phyloP scores from a whole-genome alignment of 768 basidiomycete genomes.

The Boletus subcaerulescens region DNA sequence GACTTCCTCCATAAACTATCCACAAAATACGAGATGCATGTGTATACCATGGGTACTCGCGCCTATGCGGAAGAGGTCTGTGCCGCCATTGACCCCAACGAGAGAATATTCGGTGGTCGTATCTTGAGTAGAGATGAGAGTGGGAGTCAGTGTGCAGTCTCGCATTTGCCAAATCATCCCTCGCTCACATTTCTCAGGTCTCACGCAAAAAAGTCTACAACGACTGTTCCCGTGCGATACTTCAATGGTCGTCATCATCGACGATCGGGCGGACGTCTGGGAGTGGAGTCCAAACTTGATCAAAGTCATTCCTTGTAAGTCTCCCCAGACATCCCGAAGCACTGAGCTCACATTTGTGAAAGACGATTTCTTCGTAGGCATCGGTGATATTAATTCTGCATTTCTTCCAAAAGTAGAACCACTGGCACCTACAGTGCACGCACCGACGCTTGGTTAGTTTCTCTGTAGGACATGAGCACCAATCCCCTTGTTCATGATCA shows the following conservation, averaged over 20 bases:
- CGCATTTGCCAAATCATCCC: not conserved
- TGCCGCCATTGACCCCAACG: slow-evolving; percentile 87
- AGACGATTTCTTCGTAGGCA: slow-evolving; percentile 98
- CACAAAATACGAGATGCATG: slow-evolving; percentile 94
- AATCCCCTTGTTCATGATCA: slow-evolving; percentile 6
- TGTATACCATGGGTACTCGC: slow-evolving; percentile 99
- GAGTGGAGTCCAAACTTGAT: slow-evolving; percentile 95
- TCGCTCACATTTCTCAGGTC: slow-evolving; percentile 45
- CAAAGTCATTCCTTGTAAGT: slow-evolving; percentile 92
- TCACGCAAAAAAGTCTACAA: slow-evolving; percentile 89
- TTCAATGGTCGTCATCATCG: slow-evolving; percentile 98
- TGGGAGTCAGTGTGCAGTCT: slow-evolving; percentile 65
- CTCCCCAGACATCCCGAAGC: not conserved
- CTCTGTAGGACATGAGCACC: not conserved
- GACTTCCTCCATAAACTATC: slow-evolving; percentile 73
- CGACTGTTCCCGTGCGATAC: slow-evolving; percentile 95
- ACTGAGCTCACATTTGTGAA: slow-evolving; percentile 4
- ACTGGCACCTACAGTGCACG: slow-evolving; percentile 24
- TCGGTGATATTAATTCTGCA: slow-evolving; percentile 96
- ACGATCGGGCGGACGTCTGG: slow-evolving; percentile 98
- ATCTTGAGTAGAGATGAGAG: slow-evolving; percentile 94
- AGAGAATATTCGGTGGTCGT: slow-evolving; percentile 80
- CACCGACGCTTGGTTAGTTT: slow-evolving; percentile 25
- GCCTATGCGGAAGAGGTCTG: slow-evolving; percentile 96
- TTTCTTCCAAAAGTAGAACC: slow-evolving; percentile 82